A percentile compares a stretch with the other conserved stretches of the same genome.
Evolutionary conservation across 2,329 filamentous ascomycete genomes (phyloP).

Genomic region (Bipolaris zeicola): DNA sequence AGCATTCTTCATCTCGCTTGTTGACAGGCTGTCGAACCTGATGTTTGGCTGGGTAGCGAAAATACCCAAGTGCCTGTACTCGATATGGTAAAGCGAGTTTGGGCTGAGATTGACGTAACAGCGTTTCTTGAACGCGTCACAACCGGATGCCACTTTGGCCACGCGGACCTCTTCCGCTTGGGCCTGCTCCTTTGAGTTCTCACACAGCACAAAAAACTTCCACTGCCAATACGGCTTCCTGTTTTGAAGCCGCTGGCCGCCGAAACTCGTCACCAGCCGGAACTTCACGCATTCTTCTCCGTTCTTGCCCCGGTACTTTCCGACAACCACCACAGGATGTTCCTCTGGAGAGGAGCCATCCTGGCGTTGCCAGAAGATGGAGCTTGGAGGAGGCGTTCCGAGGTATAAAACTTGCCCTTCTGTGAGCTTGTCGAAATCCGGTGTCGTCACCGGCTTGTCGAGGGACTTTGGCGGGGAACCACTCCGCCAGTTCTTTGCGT

Average conservation of each 20-base stretch:
- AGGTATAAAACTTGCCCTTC: conserved; percentile 15
- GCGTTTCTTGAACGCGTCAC: conserved; percentile 20
- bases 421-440: neutral
- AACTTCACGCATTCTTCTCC: conserved; percentile 15
- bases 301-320: neutral
- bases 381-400: neutral
- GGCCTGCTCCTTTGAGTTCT: conserved; percentile 6
- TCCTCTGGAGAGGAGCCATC: neutral
- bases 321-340: conserved; percentile 20
- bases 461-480: neutral
- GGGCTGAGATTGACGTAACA: conserved; percentile 28
- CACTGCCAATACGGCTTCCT: conserved; percentile 1
- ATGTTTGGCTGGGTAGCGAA: conserved; percentile 10
- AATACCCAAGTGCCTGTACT: conserved; percentile 21
- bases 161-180: neutral
- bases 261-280: conserved; percentile 20
- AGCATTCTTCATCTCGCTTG: conserved; percentile 11
- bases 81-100: conserved; percentile 16
- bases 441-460: conserved; percentile 1
- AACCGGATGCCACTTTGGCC: conserved; percentile 15
- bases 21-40: conserved; percentile 15
- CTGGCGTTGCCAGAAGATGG: conserved; percentile 2
- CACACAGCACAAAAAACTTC: conserved; percentile 18
- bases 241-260: conserved; percentile 7
- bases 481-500: conserved; percentile 5